Evolutionary conservation across 148 eudicot species (phyloP).

Genomic region (Polygonum maritimum): DNA sequence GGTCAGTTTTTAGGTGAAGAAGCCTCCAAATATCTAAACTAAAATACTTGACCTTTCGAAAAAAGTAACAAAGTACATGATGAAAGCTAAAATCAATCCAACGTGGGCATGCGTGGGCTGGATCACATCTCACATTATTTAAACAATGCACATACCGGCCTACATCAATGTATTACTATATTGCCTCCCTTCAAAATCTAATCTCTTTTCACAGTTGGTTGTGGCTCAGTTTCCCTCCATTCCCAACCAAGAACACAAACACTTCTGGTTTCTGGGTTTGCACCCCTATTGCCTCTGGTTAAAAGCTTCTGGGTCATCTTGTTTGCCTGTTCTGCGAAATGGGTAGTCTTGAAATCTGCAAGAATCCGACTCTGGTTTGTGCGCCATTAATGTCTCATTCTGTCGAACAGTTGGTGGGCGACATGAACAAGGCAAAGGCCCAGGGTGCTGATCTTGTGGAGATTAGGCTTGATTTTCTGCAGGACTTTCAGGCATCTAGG

Average conservation of each 20-base stretch:
- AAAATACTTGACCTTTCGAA: not conserved
- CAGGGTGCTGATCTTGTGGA: constrained; percentile 8
- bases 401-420: constrained; percentile 9
- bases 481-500: constrained; percentile 5
- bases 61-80: not conserved
- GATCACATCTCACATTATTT: no score
- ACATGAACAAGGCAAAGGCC: constrained; percentile 6
- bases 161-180: no score
- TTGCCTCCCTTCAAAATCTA: not conserved
- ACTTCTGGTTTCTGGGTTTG: not conserved
- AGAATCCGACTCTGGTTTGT: not conserved
- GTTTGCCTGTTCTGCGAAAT: not conserved
- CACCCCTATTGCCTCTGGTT: not conserved
- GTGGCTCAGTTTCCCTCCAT: not conserved
- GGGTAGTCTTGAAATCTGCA: constrained; percentile 7
- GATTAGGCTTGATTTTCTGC: constrained; percentile 10
- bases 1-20: no score
- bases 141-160: no score
- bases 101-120: not conserved
- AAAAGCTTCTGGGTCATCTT: not conserved
- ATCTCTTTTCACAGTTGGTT: not conserved
- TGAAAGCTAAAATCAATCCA: not conserved
- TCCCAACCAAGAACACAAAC: not conserved
- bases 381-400: constrained; percentile 5
- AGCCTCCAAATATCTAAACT: no score